phyloP scores from a whole-genome alignment of 1,284 basidiomycete species.

The Sparassis latifolia region DNA sequence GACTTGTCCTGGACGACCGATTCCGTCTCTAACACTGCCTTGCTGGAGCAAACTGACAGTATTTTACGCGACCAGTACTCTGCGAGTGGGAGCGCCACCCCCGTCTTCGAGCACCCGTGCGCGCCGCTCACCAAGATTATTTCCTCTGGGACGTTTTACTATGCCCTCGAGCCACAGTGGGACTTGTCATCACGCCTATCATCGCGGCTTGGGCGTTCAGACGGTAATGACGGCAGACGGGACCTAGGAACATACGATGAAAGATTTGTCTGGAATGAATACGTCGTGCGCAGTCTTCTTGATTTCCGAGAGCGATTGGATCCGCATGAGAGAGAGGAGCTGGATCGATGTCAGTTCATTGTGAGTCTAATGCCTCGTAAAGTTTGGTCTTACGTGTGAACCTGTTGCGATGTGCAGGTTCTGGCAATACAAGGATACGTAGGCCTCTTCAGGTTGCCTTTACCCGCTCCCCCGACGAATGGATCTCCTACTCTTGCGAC shows the following conservation, averaged over 20 bases:
- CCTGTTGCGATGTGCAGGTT: constrained; percentile 37
- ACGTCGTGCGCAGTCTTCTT: constrained; percentile 72
- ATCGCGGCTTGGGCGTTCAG: constrained; percentile 53
- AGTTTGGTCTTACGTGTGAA: neutral
- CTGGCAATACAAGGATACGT: constrained; percentile 92
- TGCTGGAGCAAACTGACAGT: constrained; percentile 40
- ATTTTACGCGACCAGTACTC: constrained; percentile 43
- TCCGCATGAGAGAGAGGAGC: constrained; percentile 55
- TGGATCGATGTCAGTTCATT: constrained; percentile 77
- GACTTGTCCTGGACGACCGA: constrained; percentile 51
- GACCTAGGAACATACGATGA: constrained; percentile 71
- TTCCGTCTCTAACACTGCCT: constrained; percentile 34
- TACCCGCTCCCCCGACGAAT: constrained; percentile 68
- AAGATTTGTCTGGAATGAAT: constrained; percentile 86
- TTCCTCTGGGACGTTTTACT: constrained; percentile 91
- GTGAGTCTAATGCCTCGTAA: constrained; percentile 36
- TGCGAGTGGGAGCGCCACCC: constrained; percentile 18
- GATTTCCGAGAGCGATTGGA: constrained; percentile 78
- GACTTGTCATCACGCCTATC: constrained; percentile 83
- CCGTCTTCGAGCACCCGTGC: constrained; percentile 85
- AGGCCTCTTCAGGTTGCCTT: constrained; percentile 63
- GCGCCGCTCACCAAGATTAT: constrained; percentile 87
- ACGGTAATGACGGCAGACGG: constrained; percentile 29
- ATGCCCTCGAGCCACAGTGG: constrained; percentile 76
- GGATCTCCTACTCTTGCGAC: constrained; percentile 62